A percentile compares a stretch with the other conserved stretches of the same genome.
These are phyloP conservation scores for Solidago caesia DNA, from an alignment of 129 eudicot genomes.

Conservation along the genomic window DNA sequence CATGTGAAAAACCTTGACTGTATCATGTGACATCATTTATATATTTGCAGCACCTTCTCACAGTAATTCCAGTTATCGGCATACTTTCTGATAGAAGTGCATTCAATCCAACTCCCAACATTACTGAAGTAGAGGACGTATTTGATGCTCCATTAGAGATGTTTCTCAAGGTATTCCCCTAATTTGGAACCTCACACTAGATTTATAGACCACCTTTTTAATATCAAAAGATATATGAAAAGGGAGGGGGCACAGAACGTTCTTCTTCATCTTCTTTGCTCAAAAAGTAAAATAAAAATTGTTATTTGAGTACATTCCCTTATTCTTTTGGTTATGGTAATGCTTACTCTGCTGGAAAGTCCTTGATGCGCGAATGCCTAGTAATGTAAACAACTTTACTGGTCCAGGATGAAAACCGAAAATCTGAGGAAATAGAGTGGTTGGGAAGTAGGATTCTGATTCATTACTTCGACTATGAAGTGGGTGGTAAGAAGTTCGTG, in stretches of 20 bases:
- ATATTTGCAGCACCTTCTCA: slow-evolving; percentile 68
- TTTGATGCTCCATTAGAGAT: slow-evolving; percentile 97
- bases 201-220: background rate
- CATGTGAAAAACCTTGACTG: background rate
- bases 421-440: slow-evolving; percentile 82
- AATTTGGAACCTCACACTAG: background rate
- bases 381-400: background rate
- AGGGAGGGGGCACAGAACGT: too few relatives aligned
- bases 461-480: slow-evolving; percentile 70
- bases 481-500: slow-evolving; percentile 46
- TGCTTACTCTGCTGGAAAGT: background rate
- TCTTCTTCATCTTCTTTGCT: too few relatives aligned
- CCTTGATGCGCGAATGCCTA: background rate
- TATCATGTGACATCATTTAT: background rate
- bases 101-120: slow-evolving; percentile 67
- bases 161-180: slow-evolving; percentile 74
- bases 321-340: background rate
- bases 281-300: too few relatives aligned
- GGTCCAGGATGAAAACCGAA: slow-evolving; percentile 73
- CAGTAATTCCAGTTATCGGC: slow-evolving; percentile 89
- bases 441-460: slow-evolving; percentile 64
- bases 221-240: background rate
- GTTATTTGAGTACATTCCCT: too few relatives aligned
- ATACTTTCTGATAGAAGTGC: slow-evolving; percentile 64
- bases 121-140: slow-evolving; percentile 72